Base-by-base conservation (phyloP, 2,329 filamentous ascomycete genomes). In the Trichoderma endophyticum region DNA sequence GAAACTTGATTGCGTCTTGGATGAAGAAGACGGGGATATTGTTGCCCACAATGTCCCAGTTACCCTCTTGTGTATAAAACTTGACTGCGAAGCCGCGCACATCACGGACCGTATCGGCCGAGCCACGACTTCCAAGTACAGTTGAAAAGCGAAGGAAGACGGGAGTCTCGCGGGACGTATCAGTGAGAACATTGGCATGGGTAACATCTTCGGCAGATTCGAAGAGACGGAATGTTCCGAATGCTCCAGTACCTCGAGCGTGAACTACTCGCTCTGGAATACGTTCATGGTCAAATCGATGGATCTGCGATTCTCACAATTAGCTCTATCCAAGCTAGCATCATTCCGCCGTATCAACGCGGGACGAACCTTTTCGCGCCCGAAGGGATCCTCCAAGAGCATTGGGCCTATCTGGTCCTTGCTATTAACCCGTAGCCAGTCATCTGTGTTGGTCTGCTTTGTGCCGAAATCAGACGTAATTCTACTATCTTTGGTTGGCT, bases 71-170 rank as follows among this genome's bases (percentile, higher is more conserved):
- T 0, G 91, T 93, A 76, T 93, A 93, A 75, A 83, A 79, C 72
- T 81, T 78, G 15, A 78, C 78, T 3, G 92, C 91, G 76, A 93
- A 93, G 1, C 92, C 92, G 73, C 92, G 91, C 0, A 93, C 90
- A 94, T 96, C 93, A n/a, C 93, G 88, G 1, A 94, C 93, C 0
- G 92, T 95, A 78, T 96, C 93, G 6, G 92, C 91, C 66, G 90
- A 93, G 14, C 93, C 93, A 39, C 90, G 87, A 78, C 89, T 93
- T 7, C 92, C 92, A 2, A 93, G 85, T 0, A 93, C 93, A 0
- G 93, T 95, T 0, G 92, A 95, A 80, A 96, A 95, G 0, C 93
- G 90, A 18, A 81, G 15, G 11, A 81, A 81, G 0, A 81, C 66
- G 0, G 79, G 79, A 0, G 79, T 83, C 75, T 91, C 80, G 75